phyloP scores from a whole-genome alignment of 176 grass and related monocot genomes.

The Typha latifolia region DNA sequence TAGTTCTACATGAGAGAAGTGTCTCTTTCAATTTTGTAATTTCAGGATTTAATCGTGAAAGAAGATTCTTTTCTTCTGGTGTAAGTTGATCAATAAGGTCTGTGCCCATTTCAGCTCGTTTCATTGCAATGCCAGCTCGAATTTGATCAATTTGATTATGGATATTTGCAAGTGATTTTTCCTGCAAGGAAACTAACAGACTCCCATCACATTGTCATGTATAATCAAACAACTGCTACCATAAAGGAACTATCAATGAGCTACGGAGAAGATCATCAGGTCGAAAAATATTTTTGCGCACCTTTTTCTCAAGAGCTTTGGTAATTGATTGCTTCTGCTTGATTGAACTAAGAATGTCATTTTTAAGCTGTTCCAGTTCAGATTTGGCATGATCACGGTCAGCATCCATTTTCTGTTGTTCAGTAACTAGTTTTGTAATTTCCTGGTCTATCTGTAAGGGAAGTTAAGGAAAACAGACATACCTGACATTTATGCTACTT shows the following conservation, averaged over 20 bases:
- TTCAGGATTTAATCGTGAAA: constrained; percentile 95
- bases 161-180: constrained; percentile 87
- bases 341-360: constrained; percentile 51
- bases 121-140: constrained; percentile 81
- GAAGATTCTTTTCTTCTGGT: constrained; percentile 70
- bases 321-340: constrained; percentile 67
- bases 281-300: constrained; percentile 24
- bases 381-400: constrained; percentile 76
- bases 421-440: constrained; percentile 80
- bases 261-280: constrained; percentile 1
- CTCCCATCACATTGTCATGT: neutral
- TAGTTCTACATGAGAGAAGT: constrained; percentile 80
- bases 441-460: constrained; percentile 87
- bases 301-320: constrained; percentile 88
- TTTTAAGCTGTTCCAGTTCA: constrained; percentile 61
- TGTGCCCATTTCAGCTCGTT: constrained; percentile 96
- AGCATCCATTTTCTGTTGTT: constrained; percentile 94
- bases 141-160: constrained; percentile 96
- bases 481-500: constrained; percentile 5
- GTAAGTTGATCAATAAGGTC: constrained; percentile 97
- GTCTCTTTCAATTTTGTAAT: constrained; percentile 81
- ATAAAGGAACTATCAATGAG: constrained; percentile 5
- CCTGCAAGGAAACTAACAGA: constrained; percentile 39
- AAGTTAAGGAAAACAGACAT: constrained; percentile 62
- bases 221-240: constrained; percentile 1